These are phyloP conservation scores for Zangia roseola DNA, from an alignment of 768 basidiomycete genomes.

Conservation along the genomic window DNA sequence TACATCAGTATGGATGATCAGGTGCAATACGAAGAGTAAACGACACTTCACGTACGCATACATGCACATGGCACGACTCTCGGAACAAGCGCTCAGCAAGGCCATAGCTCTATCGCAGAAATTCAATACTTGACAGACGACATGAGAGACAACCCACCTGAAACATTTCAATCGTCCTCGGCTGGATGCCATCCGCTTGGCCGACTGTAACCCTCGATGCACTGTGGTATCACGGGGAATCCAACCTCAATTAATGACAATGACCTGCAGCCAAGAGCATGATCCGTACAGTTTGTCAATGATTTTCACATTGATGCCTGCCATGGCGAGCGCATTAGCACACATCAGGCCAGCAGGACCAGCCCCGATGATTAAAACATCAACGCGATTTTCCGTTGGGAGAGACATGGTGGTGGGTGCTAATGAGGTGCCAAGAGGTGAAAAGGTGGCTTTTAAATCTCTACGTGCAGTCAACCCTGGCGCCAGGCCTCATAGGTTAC, in stretches of 20 bases:
- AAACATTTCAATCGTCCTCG: slow-evolving; percentile 53
- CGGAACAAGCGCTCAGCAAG: slow-evolving; percentile 63
- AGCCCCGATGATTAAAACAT: slow-evolving; percentile 50
- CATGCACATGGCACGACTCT: slow-evolving; percentile 68
- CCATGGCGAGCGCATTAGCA: slow-evolving; percentile 50
- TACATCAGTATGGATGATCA: neutral
- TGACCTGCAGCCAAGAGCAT: neutral
- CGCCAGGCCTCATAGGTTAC: too few species aligned
- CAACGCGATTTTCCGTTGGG: slow-evolving; percentile 31
- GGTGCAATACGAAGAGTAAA: neutral
- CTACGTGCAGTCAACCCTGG: too few species aligned
- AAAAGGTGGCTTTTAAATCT: too few species aligned
- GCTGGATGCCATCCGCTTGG: slow-evolving; percentile 57
- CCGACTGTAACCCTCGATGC: slow-evolving; percentile 43
- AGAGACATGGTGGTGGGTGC: slow-evolving; percentile 15
- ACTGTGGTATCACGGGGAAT: slow-evolving; percentile 19
- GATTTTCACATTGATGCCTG: slow-evolving; percentile 45
- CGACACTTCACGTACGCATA: slow-evolving; percentile 47
- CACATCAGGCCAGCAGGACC: slow-evolving; percentile 67
- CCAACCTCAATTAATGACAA: neutral
- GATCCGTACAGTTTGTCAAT: slow-evolving; percentile 43
- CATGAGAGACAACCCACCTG: slow-evolving; percentile 33
- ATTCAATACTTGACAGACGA: neutral
- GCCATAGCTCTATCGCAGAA: slow-evolving; percentile 62
- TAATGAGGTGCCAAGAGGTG: neutral